Base-by-base conservation (phyloP, 495 filamentous ascomycete genomes). In the Talaromyces trachyspermus region DNA sequence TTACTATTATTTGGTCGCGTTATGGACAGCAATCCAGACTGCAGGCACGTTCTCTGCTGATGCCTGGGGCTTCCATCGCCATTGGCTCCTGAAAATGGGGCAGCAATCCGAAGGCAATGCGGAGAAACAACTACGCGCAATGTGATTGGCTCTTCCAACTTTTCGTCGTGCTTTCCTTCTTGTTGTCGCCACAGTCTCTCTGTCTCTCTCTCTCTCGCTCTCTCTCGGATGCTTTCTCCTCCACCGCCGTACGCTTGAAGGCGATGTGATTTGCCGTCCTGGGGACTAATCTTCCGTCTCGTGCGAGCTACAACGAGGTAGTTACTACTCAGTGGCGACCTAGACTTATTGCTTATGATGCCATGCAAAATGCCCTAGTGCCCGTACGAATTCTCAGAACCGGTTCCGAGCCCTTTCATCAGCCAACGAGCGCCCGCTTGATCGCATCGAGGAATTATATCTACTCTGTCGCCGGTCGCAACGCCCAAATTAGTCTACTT, bases 381-480 rank as follows among this genome's bases (percentile, higher is more conserved):
- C n/a, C n/a, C n/a, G n/a, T n/a, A n/a, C n/a, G n/a, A n/a, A n/a
- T 37, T 33, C 43, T 12, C 30, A 46, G 44, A 46, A 46, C 44
- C 44, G 44, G 44, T 46, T 46, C 44, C 37, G 17, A 22, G 44
- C 26, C 11, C 10, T 11, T 24, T 25, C 41, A 11, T 33, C 44
- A 46, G 32, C 44, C 44, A 46, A 24, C 30, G 9, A 46, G 44
- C 44, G 44, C 20, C 29, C 44, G 44, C 18, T 30, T 24, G 29
- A 24, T 24, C 30, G 9, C 42, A 43, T 43, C 40, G 14, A 32
- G 10, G 10, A 9, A 32, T 9, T n/a, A 32, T 10, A 32, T n/a
- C n/a, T n/a, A n/a, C n/a, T n/a, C n/a, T n/a, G n/a, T n/a, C n/a
- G n/a, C n/a, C n/a, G n/a, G n/a, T n/a, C n/a, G n/a, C n/a, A n/a